Evolutionary conservation across 2,329 filamentous ascomycete genomes (phyloP), one percentile per base, ranked within the genome.

Genomic region (Scedosporium boydii): DNA sequence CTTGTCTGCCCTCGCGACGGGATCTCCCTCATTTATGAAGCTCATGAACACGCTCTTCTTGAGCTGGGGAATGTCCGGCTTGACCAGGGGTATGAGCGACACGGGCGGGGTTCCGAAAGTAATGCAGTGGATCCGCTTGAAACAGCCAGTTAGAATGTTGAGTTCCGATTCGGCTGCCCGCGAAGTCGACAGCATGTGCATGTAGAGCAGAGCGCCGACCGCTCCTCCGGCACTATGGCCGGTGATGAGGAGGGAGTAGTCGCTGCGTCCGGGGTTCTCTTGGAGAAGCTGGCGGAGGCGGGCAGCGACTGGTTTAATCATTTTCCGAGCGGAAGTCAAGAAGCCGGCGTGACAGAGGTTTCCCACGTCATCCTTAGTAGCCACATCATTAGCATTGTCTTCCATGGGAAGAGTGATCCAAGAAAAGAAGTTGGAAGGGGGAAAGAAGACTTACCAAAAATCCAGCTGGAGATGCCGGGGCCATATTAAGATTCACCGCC

Each of bases 171-270:
- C 72, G 3, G 87, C 78, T 2, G 73, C 73, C 12, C 72, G 73
- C 1, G 80, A 82, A 2, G 76, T 79, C 2, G 85, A 78, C 46
- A 93, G 81, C 87, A 96, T 93, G 73, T 96, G 92, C 42, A 83
- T 82, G 73, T 91, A 96, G 0, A 96, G 78, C 10, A 96, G 78
- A 2, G 87, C 83, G 0, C 91, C 91, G 1, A 96, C 87, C 0
- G 92, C 92, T 2, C 92, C 92, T 16, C 91, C 92, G 0, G 92
- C 92, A 1, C 88, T 91, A 70, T 96, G 92, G 0, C 92, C 92
- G 0, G 92, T 96, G 64, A 96, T 89, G 18, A 96, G 78, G 7
- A 96, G 79, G 16, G 87, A 90, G 69, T 87, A 89, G 2, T 78
- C 76, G 5, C 83, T 80, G 10, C 89, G 82, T 3, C 77, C 74